phyloP scores from a whole-genome alignment of 495 filamentous ascomycete species.

The Penicillium parvum region DNA sequence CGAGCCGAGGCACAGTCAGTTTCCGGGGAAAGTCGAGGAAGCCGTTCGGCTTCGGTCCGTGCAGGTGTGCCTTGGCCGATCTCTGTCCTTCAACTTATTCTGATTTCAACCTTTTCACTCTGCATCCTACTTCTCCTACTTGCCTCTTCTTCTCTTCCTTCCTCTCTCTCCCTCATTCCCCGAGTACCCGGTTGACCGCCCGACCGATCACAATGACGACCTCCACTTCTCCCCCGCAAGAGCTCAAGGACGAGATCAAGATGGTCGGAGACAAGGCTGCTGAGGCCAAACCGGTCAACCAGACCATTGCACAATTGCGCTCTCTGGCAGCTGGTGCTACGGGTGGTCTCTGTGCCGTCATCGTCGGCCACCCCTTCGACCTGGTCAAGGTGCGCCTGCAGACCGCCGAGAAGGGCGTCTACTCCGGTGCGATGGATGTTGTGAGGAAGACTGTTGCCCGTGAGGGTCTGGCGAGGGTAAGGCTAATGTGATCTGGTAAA shows the following conservation, averaged over 20 bases:
- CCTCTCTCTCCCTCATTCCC: conserved; percentile 4
- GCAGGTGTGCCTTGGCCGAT: conserved; percentile 6
- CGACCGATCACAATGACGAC: conserved; percentile 25
- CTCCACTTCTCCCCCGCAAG: conserved; percentile 28
- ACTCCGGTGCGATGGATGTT: conserved; percentile 86
- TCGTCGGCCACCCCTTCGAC: conserved; percentile 95
- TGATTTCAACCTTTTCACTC: neutral
- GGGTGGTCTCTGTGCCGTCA: conserved; percentile 87
- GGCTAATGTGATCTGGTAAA: conserved; percentile 1
- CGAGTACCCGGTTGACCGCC: conserved; percentile 7
- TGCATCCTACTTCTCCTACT: neutral
- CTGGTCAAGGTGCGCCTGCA: conserved; percentile 96
- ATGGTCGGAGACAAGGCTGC: conserved; percentile 31
- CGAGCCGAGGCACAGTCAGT: conserved; percentile 30
- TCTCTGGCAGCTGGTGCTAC: conserved; percentile 87
- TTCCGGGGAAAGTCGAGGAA: conserved; percentile 14
- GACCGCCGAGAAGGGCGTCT: conserved; percentile 91
- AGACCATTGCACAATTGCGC: conserved; percentile 54
- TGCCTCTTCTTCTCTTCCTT: neutral
- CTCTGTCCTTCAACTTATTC: neutral
- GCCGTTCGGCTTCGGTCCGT: conserved; percentile 17
- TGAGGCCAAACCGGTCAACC: too few species aligned
- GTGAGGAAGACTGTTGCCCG: conserved; percentile 80
- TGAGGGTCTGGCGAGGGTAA: conserved; percentile 70
- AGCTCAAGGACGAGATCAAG: conserved; percentile 34